Base-by-base conservation (phyloP, 1,139 yeast genomes). In the Kluyveromyces sp. region DNA sequence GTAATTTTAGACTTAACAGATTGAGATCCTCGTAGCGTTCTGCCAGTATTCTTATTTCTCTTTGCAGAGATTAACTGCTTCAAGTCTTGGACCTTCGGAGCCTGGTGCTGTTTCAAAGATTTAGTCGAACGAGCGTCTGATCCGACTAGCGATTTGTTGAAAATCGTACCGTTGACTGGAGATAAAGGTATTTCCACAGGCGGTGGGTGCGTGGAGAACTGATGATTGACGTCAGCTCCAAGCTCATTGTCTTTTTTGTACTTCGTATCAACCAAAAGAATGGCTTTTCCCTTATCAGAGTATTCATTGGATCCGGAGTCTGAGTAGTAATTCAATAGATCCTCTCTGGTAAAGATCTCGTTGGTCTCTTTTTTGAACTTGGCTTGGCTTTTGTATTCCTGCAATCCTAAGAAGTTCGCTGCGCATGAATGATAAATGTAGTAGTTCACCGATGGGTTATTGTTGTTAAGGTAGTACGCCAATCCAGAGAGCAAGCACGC, bases 1-100 rank as follows among this genome's bases (percentile, higher is more conserved):
- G 66, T 63, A 3, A 63, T 58, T 40, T 56, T 56, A 2, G 66
- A 63, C 43, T 57, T 61, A 4, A 63, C 61, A 9, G 66, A 61
- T 45, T 61, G 65, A 3, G 66, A 54, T 2, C 64, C 65, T 18
- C 52, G 49, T 17, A 57, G 32, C 0, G 56, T 43, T 25, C 46
- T 44, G 13, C 41, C 43, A 6, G 33, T 33, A 15, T 39, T 33
- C 3, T 30, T 33, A 18, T 41, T 41, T 35, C 44, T 49, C 3
- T 38, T 47, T 13, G 46, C 45, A 15, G 45, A 45, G 26, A 53
- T 48, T 4, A 52, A 58, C 17, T 51, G 54, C 38, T 57, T 61
- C 42, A 61, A 46, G 42, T 61, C 63, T 25, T 47, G 55, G 12
- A 60, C 55, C 36, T 53, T 58, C 6, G 63, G 63, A 2, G 60